These are phyloP conservation scores for Apiospora marii DNA, from an alignment of 2,329 filamentous ascomycete species.

Conservation along the genomic window DNA sequence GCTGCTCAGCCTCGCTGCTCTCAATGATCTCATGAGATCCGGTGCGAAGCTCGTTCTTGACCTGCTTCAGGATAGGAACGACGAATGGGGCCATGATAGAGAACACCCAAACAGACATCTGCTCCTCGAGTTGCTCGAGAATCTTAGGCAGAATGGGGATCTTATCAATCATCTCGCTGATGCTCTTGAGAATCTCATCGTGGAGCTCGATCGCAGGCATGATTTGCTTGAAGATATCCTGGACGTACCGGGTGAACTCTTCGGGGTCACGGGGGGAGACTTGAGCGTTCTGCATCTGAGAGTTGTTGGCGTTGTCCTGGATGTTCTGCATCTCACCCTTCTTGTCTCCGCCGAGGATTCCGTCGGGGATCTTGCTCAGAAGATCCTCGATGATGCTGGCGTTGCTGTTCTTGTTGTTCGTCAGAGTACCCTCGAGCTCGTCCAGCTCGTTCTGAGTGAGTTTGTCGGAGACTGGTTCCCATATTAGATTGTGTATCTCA, in stretches of 20 bases:
- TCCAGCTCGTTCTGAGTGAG: slow-evolving; percentile 90
- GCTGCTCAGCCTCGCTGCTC: slow-evolving; percentile 83
- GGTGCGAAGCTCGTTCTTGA: slow-evolving; percentile 85
- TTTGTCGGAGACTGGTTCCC: slow-evolving; percentile 77
- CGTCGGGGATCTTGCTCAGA: slow-evolving; percentile 81
- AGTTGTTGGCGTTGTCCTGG: slow-evolving; percentile 75
- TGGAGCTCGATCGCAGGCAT: slow-evolving; percentile 93
- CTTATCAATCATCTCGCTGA: slow-evolving; percentile 80
- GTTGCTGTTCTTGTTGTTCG: slow-evolving; percentile 68
- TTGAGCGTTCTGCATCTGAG: slow-evolving; percentile 77
- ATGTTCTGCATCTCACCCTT: slow-evolving; percentile 81
- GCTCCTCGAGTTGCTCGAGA: slow-evolving; percentile 85
- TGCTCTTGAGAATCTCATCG: slow-evolving; percentile 83
- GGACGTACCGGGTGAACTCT: slow-evolving; percentile 80
- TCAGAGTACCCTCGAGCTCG: slow-evolving; percentile 83
- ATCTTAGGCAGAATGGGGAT: slow-evolving; percentile 87
- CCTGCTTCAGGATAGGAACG: slow-evolving; percentile 83
- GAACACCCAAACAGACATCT: slow-evolving; percentile 89
- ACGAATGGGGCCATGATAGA: slow-evolving; percentile 90
- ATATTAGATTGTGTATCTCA: not conserved
- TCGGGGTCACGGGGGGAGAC: slow-evolving; percentile 84
- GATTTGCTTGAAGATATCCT: slow-evolving; percentile 77
- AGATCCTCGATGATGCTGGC: slow-evolving; percentile 81
- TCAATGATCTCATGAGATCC: slow-evolving; percentile 89
- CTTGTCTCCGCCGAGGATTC: slow-evolving; percentile 80